Percentiles rank a stretch among this genome's conserved stretches.
Evolutionary conservation across 495 filamentous ascomycete genomes (phyloP).

Genomic region (Lichina pygmaea): DNA sequence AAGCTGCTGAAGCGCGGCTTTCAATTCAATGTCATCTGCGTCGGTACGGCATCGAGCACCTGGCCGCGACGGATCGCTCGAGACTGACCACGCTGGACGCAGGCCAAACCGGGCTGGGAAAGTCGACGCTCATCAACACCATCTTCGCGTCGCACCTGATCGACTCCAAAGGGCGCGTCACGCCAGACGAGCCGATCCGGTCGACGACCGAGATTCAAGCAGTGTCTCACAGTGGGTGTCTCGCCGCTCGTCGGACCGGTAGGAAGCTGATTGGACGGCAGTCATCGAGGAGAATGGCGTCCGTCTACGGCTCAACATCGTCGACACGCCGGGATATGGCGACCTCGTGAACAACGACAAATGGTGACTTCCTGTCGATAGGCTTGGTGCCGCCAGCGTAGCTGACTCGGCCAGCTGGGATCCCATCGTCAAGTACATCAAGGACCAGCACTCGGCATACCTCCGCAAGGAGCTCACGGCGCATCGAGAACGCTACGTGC

Average conservation of each 20-base stretch:
- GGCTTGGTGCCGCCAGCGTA: conserved; percentile 1
- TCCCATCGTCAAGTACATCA: conserved; percentile 99
- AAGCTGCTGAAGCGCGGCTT: conserved; percentile 99
- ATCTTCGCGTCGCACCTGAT: conserved; percentile 99
- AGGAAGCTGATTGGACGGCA: conserved; percentile 10
- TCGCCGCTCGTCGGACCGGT: not conserved
- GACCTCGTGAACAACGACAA: conserved; percentile 65
- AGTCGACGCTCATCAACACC: conserved; percentile 98
- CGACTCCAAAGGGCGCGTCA: conserved; percentile 85
- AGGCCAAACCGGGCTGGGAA: conserved; percentile 97
- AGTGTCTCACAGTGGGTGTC: conserved; percentile 55
- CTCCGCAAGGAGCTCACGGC: conserved; percentile 99
- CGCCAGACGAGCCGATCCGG: conserved; percentile 77
- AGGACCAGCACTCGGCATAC: conserved; percentile 99
- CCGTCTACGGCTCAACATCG: conserved; percentile 51
- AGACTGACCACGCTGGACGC: not conserved
- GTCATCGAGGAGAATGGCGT: conserved; percentile 94
- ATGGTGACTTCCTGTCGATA: conserved; percentile 21
- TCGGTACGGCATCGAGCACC: conserved; percentile 35
- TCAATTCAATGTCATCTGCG: conserved; percentile 99
- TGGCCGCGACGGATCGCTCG: conserved; percentile 5
- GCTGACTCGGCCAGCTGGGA: conserved; percentile 31
- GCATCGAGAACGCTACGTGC: conserved; percentile 95
- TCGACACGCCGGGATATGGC: conserved; percentile 57
- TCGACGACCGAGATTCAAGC: conserved; percentile 94